Conservation (phyloP, 768 basidiomycete species). For the Amanita phalloides region DNA sequence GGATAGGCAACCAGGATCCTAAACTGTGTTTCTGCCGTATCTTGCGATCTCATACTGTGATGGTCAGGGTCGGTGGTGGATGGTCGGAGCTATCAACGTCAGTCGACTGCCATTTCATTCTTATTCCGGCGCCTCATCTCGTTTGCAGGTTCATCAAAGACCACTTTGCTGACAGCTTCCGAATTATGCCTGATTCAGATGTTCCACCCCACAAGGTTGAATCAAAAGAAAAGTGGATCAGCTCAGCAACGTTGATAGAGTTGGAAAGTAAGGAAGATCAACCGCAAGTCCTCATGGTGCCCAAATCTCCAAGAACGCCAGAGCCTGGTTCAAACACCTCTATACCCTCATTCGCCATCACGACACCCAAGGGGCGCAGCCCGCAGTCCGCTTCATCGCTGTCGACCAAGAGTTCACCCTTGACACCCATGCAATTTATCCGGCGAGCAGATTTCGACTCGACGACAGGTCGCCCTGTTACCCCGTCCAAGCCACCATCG, state of each 20-base stretch:
- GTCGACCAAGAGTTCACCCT: conserved; percentile 50
- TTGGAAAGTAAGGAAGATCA: conserved; percentile 25
- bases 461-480: conserved; percentile 39
- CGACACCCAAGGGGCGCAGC: conserved; percentile 43
- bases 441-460: conserved; percentile 59
- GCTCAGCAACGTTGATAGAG: conserved; percentile 60
- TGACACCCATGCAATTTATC: conserved; percentile 78
- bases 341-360: conserved; percentile 59
- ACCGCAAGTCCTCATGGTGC: conserved; percentile 10
- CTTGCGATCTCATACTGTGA: conserved; percentile 82
- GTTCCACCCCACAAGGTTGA: conserved; percentile 33
- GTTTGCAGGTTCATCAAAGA: conserved; percentile 67
- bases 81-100: conserved; percentile 90
- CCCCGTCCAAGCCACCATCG: conserved; percentile 51
- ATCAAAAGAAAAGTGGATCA: conserved; percentile 71
- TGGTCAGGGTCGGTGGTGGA: conserved; percentile 94
- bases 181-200: conserved; percentile 52
- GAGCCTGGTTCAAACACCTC: conserved; percentile 44
- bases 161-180: conserved; percentile 78
- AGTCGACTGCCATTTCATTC: conserved; percentile 14
- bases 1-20: conserved; percentile 89
- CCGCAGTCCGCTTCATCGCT: conserved; percentile 41
- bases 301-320: conserved; percentile 48
- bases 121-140: background rate
- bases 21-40: conserved; percentile 90